Base-by-base conservation (phyloP, 2,329 filamentous ascomycete genomes). In the Hymenoscyphus scutula region DNA sequence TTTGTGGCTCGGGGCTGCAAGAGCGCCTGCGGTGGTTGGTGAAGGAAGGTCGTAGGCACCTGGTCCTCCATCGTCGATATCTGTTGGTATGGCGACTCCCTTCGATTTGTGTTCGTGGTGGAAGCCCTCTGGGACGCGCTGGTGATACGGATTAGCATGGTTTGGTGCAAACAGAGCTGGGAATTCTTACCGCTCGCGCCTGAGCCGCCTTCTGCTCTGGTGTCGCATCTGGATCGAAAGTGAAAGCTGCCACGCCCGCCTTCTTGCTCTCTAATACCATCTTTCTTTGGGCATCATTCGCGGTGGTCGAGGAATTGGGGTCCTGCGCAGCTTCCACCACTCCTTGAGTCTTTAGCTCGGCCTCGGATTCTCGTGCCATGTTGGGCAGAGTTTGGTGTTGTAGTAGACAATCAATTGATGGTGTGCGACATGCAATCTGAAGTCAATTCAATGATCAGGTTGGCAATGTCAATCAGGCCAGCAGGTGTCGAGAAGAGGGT, bases 161-260 rank as follows among this genome's bases (percentile, higher is more conserved):
- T 45, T 11, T 6, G 19, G 1, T 37, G 19, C 5, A 5, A n/a
- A 17, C 23, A 41, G 25, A 53, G 17, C 25, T 32, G 56, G 29
- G 25, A 2, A 2, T 30, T 82, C 89, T 71, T 82, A 96, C 92
- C 73, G 88, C 84, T 81, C 84, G 81, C 25, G 89, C 88, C 74
- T 93, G 90, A 34, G 89, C 89, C 65, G 84, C 88, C 80, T 99
- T 99, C 76, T 96, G 83, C 74, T 92, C 91, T 0, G 89, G 83
- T 53, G 83, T 88, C 51, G 92, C 93, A 79, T 97, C 79, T 0
- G 95, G 92, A 74, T 99, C 84, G 78, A 98, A 99, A 65, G 88
- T 85, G 74, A 90, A 95, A 67, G 92, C 93, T 32, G 88, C 79
- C 27, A 89, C 85, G 51, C 95, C 95, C 13, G 89, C 91, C 71